phyloP scores from a whole-genome alignment of 2,329 filamentous ascomycete genomes.

The Fusarium oligoseptatum region DNA sequence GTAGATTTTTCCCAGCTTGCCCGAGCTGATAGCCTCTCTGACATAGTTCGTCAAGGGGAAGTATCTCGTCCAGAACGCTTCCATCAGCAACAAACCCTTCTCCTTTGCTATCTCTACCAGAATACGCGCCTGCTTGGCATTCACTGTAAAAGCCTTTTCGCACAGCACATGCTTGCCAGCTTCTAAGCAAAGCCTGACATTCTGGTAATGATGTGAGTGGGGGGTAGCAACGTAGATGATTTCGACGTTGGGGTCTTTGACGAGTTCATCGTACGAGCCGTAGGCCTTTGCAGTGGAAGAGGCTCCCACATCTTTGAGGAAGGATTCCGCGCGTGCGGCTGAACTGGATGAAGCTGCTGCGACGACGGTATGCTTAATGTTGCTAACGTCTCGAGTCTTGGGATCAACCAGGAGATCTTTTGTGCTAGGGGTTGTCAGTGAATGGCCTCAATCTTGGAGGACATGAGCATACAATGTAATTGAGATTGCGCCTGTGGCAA shows the following conservation, averaged over 20 bases:
- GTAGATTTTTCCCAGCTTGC: constrained; percentile 70
- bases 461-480: constrained; percentile 10
- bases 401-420: constrained; percentile 84
- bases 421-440: neutral
- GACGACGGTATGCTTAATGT: constrained; percentile 80
- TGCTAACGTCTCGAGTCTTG: constrained; percentile 73
- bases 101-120: constrained; percentile 77
- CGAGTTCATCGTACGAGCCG: constrained; percentile 84
- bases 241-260: constrained; percentile 81
- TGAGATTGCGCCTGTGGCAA: constrained; percentile 25
- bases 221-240: constrained; percentile 90
- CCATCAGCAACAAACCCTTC: constrained; percentile 82
- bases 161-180: constrained; percentile 89
- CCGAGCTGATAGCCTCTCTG: constrained; percentile 69
- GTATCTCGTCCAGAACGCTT: constrained; percentile 89
- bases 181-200: constrained; percentile 82
- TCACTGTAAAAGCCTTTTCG: constrained; percentile 91
- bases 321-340: constrained; percentile 74
- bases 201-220: constrained; percentile 92
- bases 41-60: constrained; percentile 84
- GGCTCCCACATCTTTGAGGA: constrained; percentile 76
- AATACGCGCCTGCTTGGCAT: constrained; percentile 78
- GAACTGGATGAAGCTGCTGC: constrained; percentile 86
- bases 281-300: constrained; percentile 77
- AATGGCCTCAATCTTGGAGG: neutral